Evolutionary conservation across 768 basidiomycete species (phyloP).

Genomic region (Rhodotorula graminis): DNA sequence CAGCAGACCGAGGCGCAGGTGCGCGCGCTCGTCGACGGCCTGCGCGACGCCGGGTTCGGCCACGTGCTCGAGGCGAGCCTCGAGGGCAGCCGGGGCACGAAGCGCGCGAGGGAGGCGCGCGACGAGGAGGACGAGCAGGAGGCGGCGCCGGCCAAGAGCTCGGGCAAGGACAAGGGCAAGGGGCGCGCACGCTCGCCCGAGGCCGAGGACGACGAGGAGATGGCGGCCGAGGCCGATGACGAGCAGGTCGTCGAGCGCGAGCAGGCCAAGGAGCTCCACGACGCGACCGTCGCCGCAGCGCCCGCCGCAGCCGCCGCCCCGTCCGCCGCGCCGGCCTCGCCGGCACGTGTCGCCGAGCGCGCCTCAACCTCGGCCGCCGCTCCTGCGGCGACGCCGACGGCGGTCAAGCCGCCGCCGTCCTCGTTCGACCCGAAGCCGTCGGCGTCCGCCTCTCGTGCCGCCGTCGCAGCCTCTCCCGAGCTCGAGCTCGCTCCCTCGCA

Average conservation of each 20-base stretch:
- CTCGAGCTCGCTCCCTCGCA: neutral
- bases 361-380: neutral
- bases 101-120: neutral
- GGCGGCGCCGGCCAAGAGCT: neutral
- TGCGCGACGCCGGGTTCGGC: neutral
- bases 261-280: neutral
- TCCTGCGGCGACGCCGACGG: neutral
- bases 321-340: too few relatives aligned
- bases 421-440: neutral
- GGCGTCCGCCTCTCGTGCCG: neutral
- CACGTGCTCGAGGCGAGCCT: neutral
- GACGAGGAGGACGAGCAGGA: neutral
- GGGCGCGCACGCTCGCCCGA: neutral
- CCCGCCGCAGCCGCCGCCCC: too few relatives aligned
- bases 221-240: neutral
- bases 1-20: neutral
- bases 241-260: neutral
- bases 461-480: too few relatives aligned
- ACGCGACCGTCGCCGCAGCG: neutral
- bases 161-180: neutral
- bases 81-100: conserved; percentile 8
- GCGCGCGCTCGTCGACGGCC: neutral
- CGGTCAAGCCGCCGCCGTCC: conserved; percentile 3
- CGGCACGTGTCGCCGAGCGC: too few relatives aligned
- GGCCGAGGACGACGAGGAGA: neutral